Percentiles rank a stretch among this genome's conserved stretches.
These are phyloP conservation scores for Trifolium repens DNA, from an alignment of 306 rosid genomes.

Conservation along the genomic window DNA sequence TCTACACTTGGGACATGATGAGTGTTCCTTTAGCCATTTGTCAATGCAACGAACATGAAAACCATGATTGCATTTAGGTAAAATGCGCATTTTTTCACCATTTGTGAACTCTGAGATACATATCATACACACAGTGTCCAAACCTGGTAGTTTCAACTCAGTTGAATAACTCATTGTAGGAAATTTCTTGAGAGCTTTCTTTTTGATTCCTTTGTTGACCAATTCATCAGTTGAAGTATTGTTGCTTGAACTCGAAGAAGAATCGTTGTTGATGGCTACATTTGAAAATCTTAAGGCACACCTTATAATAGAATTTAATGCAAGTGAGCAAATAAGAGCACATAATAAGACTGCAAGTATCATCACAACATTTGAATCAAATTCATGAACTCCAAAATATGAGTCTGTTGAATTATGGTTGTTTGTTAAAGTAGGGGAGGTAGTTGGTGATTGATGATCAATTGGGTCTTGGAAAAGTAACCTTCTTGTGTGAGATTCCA, in stretches of 20 bases:
- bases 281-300: slow-evolving; percentile 66
- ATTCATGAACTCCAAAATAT: slow-evolving; percentile 44
- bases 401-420: slow-evolving; percentile 31
- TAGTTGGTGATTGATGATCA: slow-evolving; percentile 32
- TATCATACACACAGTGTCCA: slow-evolving; percentile 73
- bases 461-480: slow-evolving; percentile 55
- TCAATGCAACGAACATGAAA: slow-evolving; percentile 84
- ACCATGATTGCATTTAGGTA: slow-evolving; percentile 90
- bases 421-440: slow-evolving; percentile 35
- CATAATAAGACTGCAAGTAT: slow-evolving; percentile 79
- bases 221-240: slow-evolving; percentile 7
- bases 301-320: slow-evolving; percentile 76
- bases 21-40: slow-evolving; percentile 78
- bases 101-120: slow-evolving; percentile 69
- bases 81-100: slow-evolving; percentile 66
- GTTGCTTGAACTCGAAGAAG: slow-evolving; percentile 6
- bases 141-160: slow-evolving; percentile 53
- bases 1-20: slow-evolving; percentile 91
- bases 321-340: slow-evolving; percentile 78
- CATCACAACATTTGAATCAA: slow-evolving; percentile 80
- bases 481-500: slow-evolving; percentile 63
- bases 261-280: slow-evolving; percentile 42
- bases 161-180: slow-evolving; percentile 57
- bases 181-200: slow-evolving; percentile 75
- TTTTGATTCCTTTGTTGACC: slow-evolving; percentile 64